Evolutionary conservation across 306 rosid species (phyloP), one percentile per base, ranked within the genome.

Genomic region (Quercus mongolica): DNA sequence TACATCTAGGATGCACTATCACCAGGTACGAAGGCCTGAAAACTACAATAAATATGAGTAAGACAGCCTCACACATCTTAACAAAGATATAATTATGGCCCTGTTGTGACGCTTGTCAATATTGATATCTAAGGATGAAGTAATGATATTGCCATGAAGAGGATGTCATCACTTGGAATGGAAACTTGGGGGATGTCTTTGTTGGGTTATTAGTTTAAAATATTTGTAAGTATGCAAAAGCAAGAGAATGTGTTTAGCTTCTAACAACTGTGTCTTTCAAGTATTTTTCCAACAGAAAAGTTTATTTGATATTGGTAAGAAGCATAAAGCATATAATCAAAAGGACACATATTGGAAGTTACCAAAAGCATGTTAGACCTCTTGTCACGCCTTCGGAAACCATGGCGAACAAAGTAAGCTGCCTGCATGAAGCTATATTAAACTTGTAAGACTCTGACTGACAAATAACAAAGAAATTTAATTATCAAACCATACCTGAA

Each of bases 331-430:
- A 33, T 33, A 35, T 33, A 10, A 8, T 9, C 52, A 35, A 67
- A 67, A 63, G 25, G 6, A 35, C 20, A 79, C 10, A 61, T 11
- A 74, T 64, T 33, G 19, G 59, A 58, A 44, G 64, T 86, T 94
- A 92, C 98, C 98, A 94, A 84, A 79, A 92, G 98, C 98, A 94
- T 85, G 83, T 92, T 94, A 55, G 93, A 87, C 81, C 93, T 71
- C 88, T 87, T 88, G 92, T 90, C 93, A 61, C 89, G 91, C 77
- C 98, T 91, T 74, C 85, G 88, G 77, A 94, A 94, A 76, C 94
- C 90, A 71, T 74, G 69, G 25, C 75, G 81, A 85, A 87, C 92
- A 80, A 94, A 88, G 82, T 94, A 94, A 76, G 87, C 89, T 71
- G 98, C 98, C 98, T 94, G 91, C 52, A 77, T 76, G 69, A 76